Conservation (phyloP, 495 filamentous ascomycete species). For the Evernia prunastri region DNA sequence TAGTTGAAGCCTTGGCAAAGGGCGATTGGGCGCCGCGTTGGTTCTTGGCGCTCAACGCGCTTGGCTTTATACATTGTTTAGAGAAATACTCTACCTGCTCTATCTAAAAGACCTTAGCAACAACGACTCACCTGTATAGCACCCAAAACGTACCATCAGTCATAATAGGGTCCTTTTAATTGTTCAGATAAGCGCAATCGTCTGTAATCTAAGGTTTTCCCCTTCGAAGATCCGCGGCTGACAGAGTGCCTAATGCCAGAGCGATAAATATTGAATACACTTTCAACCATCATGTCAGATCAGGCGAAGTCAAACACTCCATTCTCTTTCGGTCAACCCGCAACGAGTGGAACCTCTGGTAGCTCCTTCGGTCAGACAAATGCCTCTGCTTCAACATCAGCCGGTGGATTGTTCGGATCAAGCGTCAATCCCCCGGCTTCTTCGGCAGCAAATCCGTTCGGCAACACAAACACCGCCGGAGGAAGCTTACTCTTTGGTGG, state of each 20-base stretch:
- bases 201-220: not conserved
- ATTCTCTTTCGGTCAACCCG: conserved; percentile 35
- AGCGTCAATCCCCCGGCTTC: conserved; percentile 26
- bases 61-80: too few relatives aligned
- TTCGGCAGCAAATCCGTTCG: conserved; percentile 11
- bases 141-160: not conserved
- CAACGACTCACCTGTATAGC: too few relatives aligned
- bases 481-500: conserved; percentile 36
- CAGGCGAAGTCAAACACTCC: conserved; percentile 19
- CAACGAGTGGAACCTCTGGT: conserved; percentile 34
- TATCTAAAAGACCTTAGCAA: too few relatives aligned
- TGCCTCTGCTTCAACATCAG: conserved; percentile 8
- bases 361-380: conserved; percentile 23
- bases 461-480: conserved; percentile 20
- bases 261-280: not conserved
- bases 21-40: too few relatives aligned
- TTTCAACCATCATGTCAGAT: conserved; percentile 25
- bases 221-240: not conserved
- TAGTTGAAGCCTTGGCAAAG: too few relatives aligned
- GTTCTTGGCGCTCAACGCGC: too few relatives aligned
- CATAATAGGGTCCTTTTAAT: not conserved
- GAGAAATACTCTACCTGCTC: too few relatives aligned
- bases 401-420: conserved; percentile 38
- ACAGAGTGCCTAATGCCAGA: conserved; percentile 6
- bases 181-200: not conserved